Base-by-base conservation (phyloP, 192 early-diverging fungal genomes). In the Pilaira anomala region DNA sequence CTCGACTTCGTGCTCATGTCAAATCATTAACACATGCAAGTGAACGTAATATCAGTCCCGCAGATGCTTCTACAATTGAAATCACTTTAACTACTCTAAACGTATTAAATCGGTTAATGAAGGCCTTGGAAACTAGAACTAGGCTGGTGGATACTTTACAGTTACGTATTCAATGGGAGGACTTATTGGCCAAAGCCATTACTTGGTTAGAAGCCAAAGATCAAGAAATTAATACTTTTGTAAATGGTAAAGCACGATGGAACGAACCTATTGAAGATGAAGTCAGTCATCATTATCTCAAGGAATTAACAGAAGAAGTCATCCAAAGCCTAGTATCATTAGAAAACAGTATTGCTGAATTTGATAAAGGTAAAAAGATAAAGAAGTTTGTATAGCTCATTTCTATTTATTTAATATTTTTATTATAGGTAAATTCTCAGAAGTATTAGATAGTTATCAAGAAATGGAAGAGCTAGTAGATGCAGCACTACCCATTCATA, bases 21-120 rank as follows among this genome's bases (percentile, higher is more conserved):
- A 63, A 60, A 44, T 62, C 74, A 13, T 63, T 72, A 18, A 68
- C 63, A 16, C 42, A n/a, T 11, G 41, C 48, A 13, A 44, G 46
- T 6, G 60, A 76, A 11, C 41, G 66, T 33, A 41, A 74, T 18
- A 58, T 73, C 7, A 70, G 41, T 62, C 78, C 78, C 0, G 78
- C 78, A 19, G 78, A 79, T 59, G 71, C 78, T 1, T 71, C 72
- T 16, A 79, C 78, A 1, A 79, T 79, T 44, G 71, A 73, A 45
- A 77, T 77, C 39, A 79, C 75, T 13, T 48, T 79, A 5, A 55
- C 50, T n/a, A 79, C 78, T 1, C 55, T 79, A 13, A 74, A 50
- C 24, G 60, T 66, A 12, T 62, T 79, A 16, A 76, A 76, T 33
- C 67, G 62, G 12, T 51, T 79, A 28, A 50, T 76, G 51, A 46